Base-by-base conservation (phyloP, 2,329 filamentous ascomycete species). In the Chrysosporium keratinophilum region DNA sequence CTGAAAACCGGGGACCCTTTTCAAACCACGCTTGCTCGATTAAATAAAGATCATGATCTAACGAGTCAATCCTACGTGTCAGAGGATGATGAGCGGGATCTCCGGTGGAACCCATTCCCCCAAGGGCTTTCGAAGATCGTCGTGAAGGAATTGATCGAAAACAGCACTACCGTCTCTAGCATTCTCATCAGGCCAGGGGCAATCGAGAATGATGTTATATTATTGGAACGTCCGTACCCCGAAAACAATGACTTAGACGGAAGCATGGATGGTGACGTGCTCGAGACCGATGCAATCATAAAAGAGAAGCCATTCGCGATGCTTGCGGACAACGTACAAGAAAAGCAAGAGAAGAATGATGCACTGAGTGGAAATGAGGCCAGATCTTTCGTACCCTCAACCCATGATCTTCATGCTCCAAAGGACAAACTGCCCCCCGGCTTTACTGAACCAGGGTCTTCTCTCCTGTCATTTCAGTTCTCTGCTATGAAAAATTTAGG, bases 401-500 rank as follows among this genome's bases (percentile, higher is more conserved):
- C 46, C 9, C 20, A 40, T 1, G 10, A 40, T 2, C 9, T 35
- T 11, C 40, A 19, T 3, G 7, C 12, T 43, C 12, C 23, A n/a
- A n/a, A 23, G 5, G 10, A 42, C 19, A 2, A 14, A 43, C 11
- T 10, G 5, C 23, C 12, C 3, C 10, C 4, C 14, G 14, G 10
- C 19, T 40, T n/a, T n/a, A 3, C 17, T 1, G 11, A 15, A 6
- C 15, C 39, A 35, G 14, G 15, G 34, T 19, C 3, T 14, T 33
- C 23, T 31, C 33, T 45, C 31, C 50, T 56, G n/a, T 33, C 33
- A 40, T 58, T 19, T 48, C 34, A 73, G 74, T 59, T 73, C 72
- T 57, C 70, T 69, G 23, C 66, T 60, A 10, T 50, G 1, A 66
- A 65, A 7, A 73, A 74, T 2, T 60, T 81, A 31, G 67, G 73